Evolutionary conservation across 2,329 filamentous ascomycete genomes (phyloP).

Genomic region (Penicillium frequentans): DNA sequence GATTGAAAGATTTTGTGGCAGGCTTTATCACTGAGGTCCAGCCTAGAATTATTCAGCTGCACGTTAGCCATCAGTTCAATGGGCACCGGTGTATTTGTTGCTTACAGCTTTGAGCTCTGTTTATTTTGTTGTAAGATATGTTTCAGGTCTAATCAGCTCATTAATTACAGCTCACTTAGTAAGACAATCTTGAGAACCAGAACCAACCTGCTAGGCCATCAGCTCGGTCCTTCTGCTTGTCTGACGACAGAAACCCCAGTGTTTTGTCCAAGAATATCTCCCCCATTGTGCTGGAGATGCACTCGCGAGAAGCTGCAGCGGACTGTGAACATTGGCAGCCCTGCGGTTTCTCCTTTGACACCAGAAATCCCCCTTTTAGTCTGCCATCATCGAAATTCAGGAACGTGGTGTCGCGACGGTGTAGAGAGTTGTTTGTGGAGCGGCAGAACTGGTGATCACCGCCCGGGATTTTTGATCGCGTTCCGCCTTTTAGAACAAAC

Average conservation of each 20-base stretch:
- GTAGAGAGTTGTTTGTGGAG: slow-evolving; percentile 5
- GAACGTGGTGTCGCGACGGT: slow-evolving; percentile 1
- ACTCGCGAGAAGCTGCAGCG: not conserved
- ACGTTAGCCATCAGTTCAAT: not conserved
- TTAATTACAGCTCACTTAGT: slow-evolving; percentile 7
- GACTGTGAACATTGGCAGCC: not conserved
- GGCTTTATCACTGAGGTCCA: slow-evolving; percentile 68
- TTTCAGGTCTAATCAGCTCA: slow-evolving; percentile 48
- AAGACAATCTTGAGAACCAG: not conserved
- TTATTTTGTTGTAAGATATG: slow-evolving; percentile 57
- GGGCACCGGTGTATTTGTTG: not conserved
- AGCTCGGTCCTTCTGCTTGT: slow-evolving; percentile 47
- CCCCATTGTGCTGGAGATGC: slow-evolving; percentile 32
- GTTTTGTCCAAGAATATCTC: slow-evolving; percentile 45
- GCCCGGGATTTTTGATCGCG: slow-evolving; percentile 38
- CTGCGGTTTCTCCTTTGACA: too few species aligned
- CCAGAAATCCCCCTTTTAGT: not conserved
- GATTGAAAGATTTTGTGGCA: slow-evolving; percentile 80
- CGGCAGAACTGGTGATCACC: slow-evolving; percentile 18
- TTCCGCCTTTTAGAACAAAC: slow-evolving; percentile 35
- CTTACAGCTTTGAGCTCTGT: slow-evolving; percentile 40
- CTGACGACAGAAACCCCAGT: slow-evolving; percentile 44
- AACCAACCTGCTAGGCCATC: slow-evolving; percentile 51
- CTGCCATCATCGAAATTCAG: not conserved
- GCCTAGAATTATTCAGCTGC: not conserved